Base-by-base conservation (phyloP, 352 stramenopile genomes). In the Globisporangium barbulae region DNA sequence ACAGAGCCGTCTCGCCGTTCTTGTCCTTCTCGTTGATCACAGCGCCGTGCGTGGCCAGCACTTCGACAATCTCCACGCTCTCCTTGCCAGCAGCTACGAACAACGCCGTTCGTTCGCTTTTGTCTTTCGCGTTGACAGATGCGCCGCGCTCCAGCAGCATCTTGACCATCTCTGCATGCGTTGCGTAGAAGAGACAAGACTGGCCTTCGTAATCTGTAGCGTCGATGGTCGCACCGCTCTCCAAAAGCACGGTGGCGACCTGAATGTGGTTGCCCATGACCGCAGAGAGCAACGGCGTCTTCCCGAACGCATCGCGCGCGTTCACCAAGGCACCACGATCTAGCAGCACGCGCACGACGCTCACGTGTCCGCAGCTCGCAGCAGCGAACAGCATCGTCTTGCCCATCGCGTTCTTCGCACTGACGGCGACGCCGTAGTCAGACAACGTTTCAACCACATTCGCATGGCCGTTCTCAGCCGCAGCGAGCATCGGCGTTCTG, bases 341-440 rank as follows among this genome's bases (percentile, higher is more conserved):
- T 6, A 68, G 37, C 45, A 68, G 54, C 33, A 59, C 53, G 15
- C 39, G 44, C 25, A 68, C 62, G 33, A 68, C 56, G 35, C 12
- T 35, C 7, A 59, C 48, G 25, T 63, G 62, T 30, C 62, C 62
- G 19, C 62, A 62, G 25, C 55, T 63, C 28, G 62, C 62, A 8
- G 53, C 62, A n/a, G 53, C 53, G 39, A 68, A 68, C 3, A 68
- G 45, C 17, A 58, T 44, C 22, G 62, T 68, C 48, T 63, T 68
- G 17, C 62, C 62, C 22, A 63, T 53, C 13, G 53, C 55, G 54
- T 68, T 45, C 45, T 52, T 62, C 17, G 53, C 45, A 2, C 39
- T 41, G 44, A 68, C 53, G 5, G 55, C 21, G 15, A 47, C 44
- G 6, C 62, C 62, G 35, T 59, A 48, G 3, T 58, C 44, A 2